Percentiles rank a stretch among this genome's conserved stretches.
Conservation (phyloP, 2,329 filamentous ascomycete genomes). For the Acrocalymma vagum region DNA sequence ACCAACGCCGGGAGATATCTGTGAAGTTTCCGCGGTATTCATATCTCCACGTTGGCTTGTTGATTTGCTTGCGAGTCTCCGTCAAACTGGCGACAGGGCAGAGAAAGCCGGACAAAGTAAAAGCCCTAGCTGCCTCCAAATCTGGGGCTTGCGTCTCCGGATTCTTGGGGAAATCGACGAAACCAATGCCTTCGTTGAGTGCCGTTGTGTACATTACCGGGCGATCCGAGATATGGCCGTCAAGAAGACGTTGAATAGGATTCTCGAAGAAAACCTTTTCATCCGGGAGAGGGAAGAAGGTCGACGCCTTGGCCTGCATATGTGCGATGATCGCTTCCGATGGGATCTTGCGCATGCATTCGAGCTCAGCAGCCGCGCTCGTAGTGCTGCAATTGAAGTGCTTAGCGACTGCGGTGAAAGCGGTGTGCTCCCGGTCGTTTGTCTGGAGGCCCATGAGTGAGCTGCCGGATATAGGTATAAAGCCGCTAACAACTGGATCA, state of each 20-base stretch:
- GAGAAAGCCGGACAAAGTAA: constrained; percentile 35
- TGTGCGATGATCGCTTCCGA: constrained; percentile 39
- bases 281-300: constrained; percentile 39
- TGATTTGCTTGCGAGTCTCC: constrained; percentile 28
- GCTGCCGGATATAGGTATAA: too few species aligned
- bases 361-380: constrained; percentile 35
- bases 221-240: constrained; percentile 33
- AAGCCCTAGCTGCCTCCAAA: constrained; percentile 19
- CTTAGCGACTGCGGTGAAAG: constrained; percentile 50
- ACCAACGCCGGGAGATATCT: constrained; percentile 42
- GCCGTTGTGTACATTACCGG: constrained; percentile 50
- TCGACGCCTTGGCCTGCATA: constrained; percentile 32
- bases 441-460: too few species aligned
- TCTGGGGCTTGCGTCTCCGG: constrained; percentile 32
- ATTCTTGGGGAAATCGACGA: constrained; percentile 39
- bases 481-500: constrained; percentile 56
- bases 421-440: constrained; percentile 37
- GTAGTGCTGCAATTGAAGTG: constrained; percentile 42
- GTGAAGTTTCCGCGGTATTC: constrained; percentile 47
- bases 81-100: constrained; percentile 41
- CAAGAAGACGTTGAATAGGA: constrained; percentile 38
- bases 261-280: constrained; percentile 44
- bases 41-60: constrained; percentile 45
- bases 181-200: constrained; percentile 43
- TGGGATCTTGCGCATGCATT: constrained; percentile 47